Conservation (phyloP, 164 flowering plant species). For the Umbilicus rupestris region DNA sequence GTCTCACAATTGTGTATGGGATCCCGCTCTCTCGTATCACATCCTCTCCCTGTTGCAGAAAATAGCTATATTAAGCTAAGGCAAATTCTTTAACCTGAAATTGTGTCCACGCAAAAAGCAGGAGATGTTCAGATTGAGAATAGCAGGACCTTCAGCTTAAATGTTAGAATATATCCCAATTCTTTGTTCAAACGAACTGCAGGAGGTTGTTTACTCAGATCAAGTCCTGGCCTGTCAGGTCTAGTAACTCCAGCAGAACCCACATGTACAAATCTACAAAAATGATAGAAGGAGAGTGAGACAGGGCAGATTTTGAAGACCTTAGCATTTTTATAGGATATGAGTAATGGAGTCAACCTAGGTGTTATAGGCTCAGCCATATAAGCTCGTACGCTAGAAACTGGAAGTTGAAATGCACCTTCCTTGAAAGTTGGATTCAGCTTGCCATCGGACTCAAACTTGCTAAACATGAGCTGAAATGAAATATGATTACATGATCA, state of each 20-base stretch:
- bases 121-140: not conserved
- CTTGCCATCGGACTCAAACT: conserved; percentile 93
- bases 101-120: not conserved
- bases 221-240: conserved; percentile 89
- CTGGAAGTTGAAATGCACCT: conserved; percentile 85
- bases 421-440: conserved; percentile 83
- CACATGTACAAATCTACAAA: conserved; percentile 88
- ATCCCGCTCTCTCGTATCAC: conserved; percentile 85
- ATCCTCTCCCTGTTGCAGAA: conserved; percentile 75
- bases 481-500: conserved; percentile 9
- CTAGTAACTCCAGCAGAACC: conserved; percentile 97
- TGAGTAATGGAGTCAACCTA: conserved; percentile 33
- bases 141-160: conserved; percentile 67
- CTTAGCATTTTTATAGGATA: not conserved
- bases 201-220: conserved; percentile 94
- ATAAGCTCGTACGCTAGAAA: conserved; percentile 64
- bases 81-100: not conserved
- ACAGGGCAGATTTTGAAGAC: not conserved
- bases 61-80: not conserved
- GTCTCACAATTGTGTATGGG: conserved; percentile 87
- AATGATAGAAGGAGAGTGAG: not conserved
- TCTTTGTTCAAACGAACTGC: conserved; percentile 98
- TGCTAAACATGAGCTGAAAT: conserved; percentile 95
- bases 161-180: conserved; percentile 76
- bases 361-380: conserved; percentile 75